Conservation (phyloP, 2,329 filamentous ascomycete genomes). For the Xylaria sp. region DNA sequence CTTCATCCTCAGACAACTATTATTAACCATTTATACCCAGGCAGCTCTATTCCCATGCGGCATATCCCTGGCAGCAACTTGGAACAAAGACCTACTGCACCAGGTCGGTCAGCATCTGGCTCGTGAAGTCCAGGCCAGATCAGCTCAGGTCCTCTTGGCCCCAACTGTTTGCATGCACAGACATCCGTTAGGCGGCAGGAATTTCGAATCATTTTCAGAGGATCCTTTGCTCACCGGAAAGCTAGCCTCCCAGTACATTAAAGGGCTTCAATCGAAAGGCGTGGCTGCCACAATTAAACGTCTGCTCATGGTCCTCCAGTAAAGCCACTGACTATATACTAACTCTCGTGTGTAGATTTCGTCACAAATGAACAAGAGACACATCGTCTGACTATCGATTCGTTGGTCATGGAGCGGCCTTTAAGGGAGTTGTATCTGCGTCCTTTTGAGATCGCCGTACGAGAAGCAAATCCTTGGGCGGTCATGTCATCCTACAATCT, state of each 20-base stretch:
- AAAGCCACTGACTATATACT: neutral
- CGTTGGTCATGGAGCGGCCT: conserved; percentile 67
- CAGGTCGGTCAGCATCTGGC: conserved; percentile 74
- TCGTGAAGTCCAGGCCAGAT: conserved; percentile 73
- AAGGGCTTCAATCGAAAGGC: conserved; percentile 73
- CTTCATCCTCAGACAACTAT: neutral
- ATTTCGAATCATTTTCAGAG: conserved; percentile 87
- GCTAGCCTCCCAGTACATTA: conserved; percentile 73
- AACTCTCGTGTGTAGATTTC: conserved; percentile 27
- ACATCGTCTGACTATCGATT: conserved; percentile 67
- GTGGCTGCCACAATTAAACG: conserved; percentile 82
- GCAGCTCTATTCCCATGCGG: conserved; percentile 82
- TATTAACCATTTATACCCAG: conserved; percentile 43
- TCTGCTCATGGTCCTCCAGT: conserved; percentile 39
- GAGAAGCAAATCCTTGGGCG: conserved; percentile 72
- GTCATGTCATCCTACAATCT: conserved; percentile 74
- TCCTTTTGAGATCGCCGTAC: conserved; percentile 74
- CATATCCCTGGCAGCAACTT: conserved; percentile 78
- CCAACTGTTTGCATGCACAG: conserved; percentile 84
- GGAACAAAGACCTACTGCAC: conserved; percentile 73
- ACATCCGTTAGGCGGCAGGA: conserved; percentile 80
- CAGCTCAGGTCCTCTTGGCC: conserved; percentile 74
- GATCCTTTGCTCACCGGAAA: conserved; percentile 79
- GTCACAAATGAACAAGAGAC: conserved; percentile 48
- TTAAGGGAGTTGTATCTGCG: conserved; percentile 75